Evolutionary conservation across 2,329 filamentous ascomycete species (phyloP).

Genomic region (Xylaria sp.): DNA sequence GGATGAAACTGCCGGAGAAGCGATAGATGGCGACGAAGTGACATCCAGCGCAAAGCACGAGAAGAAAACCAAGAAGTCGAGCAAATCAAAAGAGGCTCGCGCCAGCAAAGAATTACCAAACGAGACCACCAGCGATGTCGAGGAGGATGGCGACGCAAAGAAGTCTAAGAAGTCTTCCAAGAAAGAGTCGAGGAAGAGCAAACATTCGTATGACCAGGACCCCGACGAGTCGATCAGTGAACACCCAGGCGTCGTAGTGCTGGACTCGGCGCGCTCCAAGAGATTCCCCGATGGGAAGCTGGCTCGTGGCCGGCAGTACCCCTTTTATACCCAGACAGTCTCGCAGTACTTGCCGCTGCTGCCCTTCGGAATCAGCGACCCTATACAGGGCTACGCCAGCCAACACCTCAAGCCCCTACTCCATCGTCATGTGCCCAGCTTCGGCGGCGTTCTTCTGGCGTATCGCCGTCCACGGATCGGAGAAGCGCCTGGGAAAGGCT

Average conservation of each 20-base stretch:
- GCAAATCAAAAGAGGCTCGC: not conserved
- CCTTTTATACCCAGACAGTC: conserved; percentile 73
- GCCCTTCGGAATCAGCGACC: conserved; percentile 63
- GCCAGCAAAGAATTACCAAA: conserved; percentile 15
- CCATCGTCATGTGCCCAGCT: conserved; percentile 68
- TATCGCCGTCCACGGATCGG: conserved; percentile 66
- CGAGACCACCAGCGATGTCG: conserved; percentile 26
- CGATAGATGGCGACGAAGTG: conserved; percentile 2
- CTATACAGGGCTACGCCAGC: conserved; percentile 64
- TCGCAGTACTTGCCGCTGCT: conserved; percentile 75
- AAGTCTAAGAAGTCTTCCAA: conserved; percentile 40
- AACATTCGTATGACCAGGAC: conserved; percentile 19
- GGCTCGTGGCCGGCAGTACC: conserved; percentile 44
- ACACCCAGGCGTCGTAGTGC: conserved; percentile 34
- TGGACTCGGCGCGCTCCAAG: conserved; percentile 26
- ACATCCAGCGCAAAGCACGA: conserved; percentile 1
- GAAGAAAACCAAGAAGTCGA: conserved; percentile 14
- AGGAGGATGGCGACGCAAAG: conserved; percentile 15
- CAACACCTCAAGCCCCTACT: conserved; percentile 71
- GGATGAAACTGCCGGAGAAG: no score
- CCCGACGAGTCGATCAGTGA: not conserved
- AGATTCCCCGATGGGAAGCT: not conserved
- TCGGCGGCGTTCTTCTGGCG: conserved; percentile 68
- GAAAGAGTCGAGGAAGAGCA: conserved; percentile 27
- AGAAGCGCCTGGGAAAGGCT: conserved; percentile 48